Conservation (phyloP, 306 rosid species). For the Castanea sativa region DNA sequence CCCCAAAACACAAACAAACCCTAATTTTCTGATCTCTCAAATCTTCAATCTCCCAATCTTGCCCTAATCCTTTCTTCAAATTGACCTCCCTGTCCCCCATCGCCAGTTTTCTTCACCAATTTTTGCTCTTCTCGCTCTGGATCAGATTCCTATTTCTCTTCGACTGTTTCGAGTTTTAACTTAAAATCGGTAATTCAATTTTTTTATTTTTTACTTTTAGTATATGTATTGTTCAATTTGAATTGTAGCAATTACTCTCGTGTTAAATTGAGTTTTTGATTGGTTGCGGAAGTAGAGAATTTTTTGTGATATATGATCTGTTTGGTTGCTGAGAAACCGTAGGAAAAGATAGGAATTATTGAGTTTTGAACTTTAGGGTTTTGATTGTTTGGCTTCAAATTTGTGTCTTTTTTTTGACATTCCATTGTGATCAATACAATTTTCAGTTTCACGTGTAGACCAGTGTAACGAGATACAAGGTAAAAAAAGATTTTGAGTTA, state of each 20-base stretch:
- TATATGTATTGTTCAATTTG: slow-evolving; percentile 2
- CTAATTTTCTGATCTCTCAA: slow-evolving; percentile 41
- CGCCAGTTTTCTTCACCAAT: neutral
- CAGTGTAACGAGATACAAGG: too few species aligned
- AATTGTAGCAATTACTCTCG: neutral
- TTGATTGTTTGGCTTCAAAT: neutral
- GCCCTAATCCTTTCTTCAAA: slow-evolving; percentile 3
- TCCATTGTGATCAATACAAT: neutral
- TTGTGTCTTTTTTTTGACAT: neutral
- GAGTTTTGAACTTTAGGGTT: neutral
- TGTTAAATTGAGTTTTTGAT: neutral
- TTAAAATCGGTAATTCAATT: slow-evolving; percentile 30
- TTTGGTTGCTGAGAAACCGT: neutral
- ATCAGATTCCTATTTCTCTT: slow-evolving; percentile 39
- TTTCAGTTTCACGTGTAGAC: neutral
- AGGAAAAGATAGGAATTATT: neutral
- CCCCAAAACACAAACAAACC: slow-evolving; percentile 37
- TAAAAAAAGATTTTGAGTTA: neutral
- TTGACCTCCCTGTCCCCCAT: slow-evolving; percentile 12
- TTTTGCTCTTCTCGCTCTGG: slow-evolving; percentile 26
- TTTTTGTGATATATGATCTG: neutral
- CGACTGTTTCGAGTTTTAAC: slow-evolving; percentile 11
- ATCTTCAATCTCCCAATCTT: slow-evolving; percentile 1
- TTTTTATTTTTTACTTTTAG: neutral
- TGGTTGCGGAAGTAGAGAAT: neutral